Evolutionary conservation across 805 yeast genomes (phyloP).

Genomic region (Ogataea dorogensis): DNA sequence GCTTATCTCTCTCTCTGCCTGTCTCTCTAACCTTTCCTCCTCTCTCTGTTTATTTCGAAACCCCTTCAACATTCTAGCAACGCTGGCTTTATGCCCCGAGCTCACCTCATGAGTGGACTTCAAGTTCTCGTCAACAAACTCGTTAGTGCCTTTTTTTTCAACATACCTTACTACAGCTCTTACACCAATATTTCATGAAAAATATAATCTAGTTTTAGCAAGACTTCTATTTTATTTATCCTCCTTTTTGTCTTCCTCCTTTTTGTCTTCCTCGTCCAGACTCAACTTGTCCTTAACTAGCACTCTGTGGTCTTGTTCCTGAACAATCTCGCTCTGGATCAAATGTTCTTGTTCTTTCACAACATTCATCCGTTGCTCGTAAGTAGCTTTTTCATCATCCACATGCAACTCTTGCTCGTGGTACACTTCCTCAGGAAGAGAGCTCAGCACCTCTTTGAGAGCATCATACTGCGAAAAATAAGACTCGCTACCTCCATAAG

Average conservation of each 20-base stretch:
- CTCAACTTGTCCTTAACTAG: slow-evolving; percentile 61
- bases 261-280: slow-evolving; percentile 47
- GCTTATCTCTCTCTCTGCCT: slow-evolving; percentile 20
- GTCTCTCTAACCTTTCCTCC: slow-evolving; percentile 12
- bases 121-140: slow-evolving; percentile 40
- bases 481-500: slow-evolving; percentile 70
- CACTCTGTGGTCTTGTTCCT: slow-evolving; percentile 63
- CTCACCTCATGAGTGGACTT: slow-evolving; percentile 36
- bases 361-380: slow-evolving; percentile 68
- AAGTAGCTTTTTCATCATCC: slow-evolving; percentile 60
- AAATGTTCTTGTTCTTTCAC: slow-evolving; percentile 77
- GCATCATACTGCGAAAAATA: slow-evolving; percentile 70
- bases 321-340: slow-evolving; percentile 85
- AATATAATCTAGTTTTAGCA: too few relatives aligned
- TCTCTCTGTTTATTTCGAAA: slow-evolving; percentile 30
- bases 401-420: slow-evolving; percentile 93
- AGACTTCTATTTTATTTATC: too few relatives aligned
- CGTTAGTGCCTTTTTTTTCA: slow-evolving; percentile 2
- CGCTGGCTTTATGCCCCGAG: slow-evolving; percentile 30
- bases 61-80: slow-evolving; percentile 23
- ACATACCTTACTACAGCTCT: slow-evolving; percentile 37
- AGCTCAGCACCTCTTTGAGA: slow-evolving; percentile 77
- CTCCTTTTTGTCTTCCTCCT: slow-evolving; percentile 1
- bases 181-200: slow-evolving; percentile 38
- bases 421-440: slow-evolving; percentile 92